phyloP scores from a whole-genome alignment of 306 rosid species.

The Casuarina glauca region DNA sequence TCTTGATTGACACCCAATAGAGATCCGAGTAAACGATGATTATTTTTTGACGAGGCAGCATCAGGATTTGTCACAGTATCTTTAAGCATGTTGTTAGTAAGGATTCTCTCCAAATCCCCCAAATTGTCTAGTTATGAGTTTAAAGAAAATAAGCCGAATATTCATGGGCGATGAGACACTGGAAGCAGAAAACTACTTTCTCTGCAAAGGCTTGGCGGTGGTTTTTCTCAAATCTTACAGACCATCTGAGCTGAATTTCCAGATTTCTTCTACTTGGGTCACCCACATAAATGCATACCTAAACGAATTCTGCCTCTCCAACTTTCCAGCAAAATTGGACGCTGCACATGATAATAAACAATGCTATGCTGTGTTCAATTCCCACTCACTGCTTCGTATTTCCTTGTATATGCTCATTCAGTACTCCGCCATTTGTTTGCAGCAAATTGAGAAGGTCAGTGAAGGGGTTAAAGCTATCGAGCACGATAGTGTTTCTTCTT shows the following conservation, averaged over 20 bases:
- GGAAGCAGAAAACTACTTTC: neutral
- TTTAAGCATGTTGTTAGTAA: neutral
- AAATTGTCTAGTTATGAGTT: neutral
- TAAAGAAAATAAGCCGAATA: neutral
- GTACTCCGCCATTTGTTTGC: constrained; percentile 12
- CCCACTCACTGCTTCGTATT: neutral
- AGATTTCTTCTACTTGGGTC: neutral
- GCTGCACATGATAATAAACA: neutral
- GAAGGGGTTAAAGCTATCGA: constrained; percentile 40
- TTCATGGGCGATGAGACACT: neutral
- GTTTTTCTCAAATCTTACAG: neutral
- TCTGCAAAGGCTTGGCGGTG: neutral
- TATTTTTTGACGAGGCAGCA: neutral
- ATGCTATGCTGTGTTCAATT: neutral
- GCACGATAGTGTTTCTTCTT: constrained; percentile 25
- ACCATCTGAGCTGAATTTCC: neutral
- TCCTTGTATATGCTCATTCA: neutral
- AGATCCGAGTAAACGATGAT: neutral
- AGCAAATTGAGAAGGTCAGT: constrained; percentile 49
- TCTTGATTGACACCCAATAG: neutral
- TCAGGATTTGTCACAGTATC: neutral
- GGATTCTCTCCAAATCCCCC: neutral
- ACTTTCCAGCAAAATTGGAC: neutral
- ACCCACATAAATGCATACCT: neutral
- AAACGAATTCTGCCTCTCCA: neutral